Conservation (phyloP, 2,329 filamentous ascomycete genomes). For the Ascocoryne sarcoides region DNA sequence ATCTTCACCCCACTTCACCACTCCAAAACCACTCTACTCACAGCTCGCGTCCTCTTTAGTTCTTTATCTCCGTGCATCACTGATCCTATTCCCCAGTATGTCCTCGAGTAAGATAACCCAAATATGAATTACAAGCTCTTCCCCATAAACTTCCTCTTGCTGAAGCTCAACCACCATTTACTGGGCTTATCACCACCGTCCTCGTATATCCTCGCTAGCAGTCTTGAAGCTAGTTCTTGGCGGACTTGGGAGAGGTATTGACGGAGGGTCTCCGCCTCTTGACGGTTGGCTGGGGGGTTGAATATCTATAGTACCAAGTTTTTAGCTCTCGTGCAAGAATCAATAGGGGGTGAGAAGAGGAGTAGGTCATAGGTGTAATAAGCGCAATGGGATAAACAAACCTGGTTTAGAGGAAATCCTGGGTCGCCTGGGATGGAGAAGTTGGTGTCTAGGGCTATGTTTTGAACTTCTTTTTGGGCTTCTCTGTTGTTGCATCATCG, state of each 20-base stretch:
- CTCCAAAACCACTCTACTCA: too few relatives aligned
- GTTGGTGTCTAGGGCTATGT: conserved; percentile 82
- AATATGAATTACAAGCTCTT: conserved; percentile 78
- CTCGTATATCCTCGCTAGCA: conserved; percentile 81
- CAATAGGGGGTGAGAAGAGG: neutral
- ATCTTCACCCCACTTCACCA: too few relatives aligned
- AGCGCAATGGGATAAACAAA: conserved; percentile 27
- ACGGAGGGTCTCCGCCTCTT: conserved; percentile 80
- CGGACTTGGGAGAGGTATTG: conserved; percentile 89
- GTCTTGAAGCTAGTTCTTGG: conserved; percentile 76
- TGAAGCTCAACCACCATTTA: conserved; percentile 98
- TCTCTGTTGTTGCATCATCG: conserved; percentile 27
- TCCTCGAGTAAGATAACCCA: too few relatives aligned
- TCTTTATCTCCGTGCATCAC: too few relatives aligned
- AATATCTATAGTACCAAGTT: conserved; percentile 54
- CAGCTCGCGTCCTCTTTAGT: too few relatives aligned
- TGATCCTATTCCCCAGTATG: too few relatives aligned
- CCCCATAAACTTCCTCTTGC: conserved; percentile 99
- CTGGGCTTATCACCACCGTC: conserved; percentile 65
- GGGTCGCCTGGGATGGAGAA: conserved; percentile 94
- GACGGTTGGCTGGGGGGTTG: conserved; percentile 75
- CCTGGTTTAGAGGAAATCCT: conserved; percentile 86
- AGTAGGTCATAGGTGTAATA: neutral
- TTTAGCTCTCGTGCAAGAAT: neutral
- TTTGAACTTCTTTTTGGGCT: conserved; percentile 69